A percentile compares a stretch with the other conserved stretches of the same genome.
Conservation (phyloP, 2,329 filamentous ascomycete genomes). For the Neofusicoccum laricinum region DNA sequence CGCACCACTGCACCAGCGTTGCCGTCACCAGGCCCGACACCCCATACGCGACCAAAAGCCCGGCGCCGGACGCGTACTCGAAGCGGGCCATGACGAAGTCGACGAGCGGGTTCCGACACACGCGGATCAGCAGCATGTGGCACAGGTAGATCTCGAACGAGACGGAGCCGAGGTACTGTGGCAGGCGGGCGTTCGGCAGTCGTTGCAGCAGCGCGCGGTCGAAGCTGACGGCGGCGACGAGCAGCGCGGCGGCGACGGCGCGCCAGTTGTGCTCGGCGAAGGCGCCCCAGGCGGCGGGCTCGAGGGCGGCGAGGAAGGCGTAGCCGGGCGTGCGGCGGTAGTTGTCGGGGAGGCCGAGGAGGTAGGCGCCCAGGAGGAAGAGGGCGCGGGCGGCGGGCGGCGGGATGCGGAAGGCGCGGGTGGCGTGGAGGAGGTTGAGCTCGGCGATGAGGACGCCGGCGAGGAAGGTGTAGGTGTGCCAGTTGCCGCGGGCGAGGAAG, state of each 20-base stretch:
- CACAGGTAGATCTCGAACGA: slow-evolving; percentile 53
- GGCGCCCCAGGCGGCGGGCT: slow-evolving; percentile 49
- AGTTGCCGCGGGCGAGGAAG: background rate
- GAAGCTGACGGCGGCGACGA: background rate
- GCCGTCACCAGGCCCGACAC: background rate
- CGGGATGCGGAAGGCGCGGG: too few species aligned
- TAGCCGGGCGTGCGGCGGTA: slow-evolving; percentile 49
- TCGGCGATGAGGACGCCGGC: slow-evolving; percentile 7
- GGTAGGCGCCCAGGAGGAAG: slow-evolving; percentile 49
- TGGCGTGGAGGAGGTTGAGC: background rate
- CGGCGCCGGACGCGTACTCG: too few species aligned
- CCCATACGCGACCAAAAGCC: background rate
- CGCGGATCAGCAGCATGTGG: slow-evolving; percentile 28
- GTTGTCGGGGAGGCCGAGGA: slow-evolving; percentile 43
- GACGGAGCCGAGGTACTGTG: slow-evolving; percentile 51
- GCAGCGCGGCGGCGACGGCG: slow-evolving; percentile 45
- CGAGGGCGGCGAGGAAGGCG: slow-evolving; percentile 46
- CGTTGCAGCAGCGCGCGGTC: slow-evolving; percentile 21
- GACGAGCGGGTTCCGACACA: background rate
- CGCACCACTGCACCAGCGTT: background rate
- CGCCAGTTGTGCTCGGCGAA: slow-evolving; percentile 57
- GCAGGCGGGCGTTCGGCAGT: slow-evolving; percentile 38
- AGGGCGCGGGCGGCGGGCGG: slow-evolving; percentile 27
- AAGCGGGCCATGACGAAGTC: background rate
- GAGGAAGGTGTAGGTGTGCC: slow-evolving; percentile 13